Conservation (phyloP, 805 yeast genomes). For the Hanseniaspora thailandica region DNA sequence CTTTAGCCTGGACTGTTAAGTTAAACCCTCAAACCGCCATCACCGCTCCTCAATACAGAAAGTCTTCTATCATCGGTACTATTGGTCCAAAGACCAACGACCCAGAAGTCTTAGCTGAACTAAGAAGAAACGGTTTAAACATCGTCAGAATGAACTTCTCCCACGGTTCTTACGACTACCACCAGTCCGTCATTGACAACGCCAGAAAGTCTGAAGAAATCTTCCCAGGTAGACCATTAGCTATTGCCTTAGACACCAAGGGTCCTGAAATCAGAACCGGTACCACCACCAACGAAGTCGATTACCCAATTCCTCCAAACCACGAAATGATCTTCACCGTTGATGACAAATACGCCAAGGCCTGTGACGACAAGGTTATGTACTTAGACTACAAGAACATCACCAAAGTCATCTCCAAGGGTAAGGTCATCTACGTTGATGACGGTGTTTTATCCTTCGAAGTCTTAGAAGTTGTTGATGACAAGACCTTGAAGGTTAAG, state of each 20-base stretch:
- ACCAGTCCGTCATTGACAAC: conserved; percentile 91
- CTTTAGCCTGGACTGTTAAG: conserved; percentile 71
- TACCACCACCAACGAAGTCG: conserved; percentile 67
- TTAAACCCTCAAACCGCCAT: conserved; percentile 67
- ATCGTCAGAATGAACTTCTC: conserved; percentile 98
- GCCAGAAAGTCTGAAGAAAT: conserved; percentile 86
- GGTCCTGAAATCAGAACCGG: conserved; percentile 99
- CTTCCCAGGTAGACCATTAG: conserved; percentile 91
- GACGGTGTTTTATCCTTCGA: conserved; percentile 96
- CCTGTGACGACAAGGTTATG: conserved; percentile 71
- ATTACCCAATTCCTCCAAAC: conserved; percentile 70
- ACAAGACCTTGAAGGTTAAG: conserved; percentile 67
- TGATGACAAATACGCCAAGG: conserved; percentile 61
- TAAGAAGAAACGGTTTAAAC: conserved; percentile 95
- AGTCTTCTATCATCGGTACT: conserved; percentile 95
- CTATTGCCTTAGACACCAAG: conserved; percentile 96
- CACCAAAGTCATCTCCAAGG: conserved; percentile 79
- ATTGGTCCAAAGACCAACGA: conserved; percentile 97
- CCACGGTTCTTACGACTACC: conserved; percentile 96
- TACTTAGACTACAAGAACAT: conserved; percentile 91
- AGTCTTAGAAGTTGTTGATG: conserved; percentile 75
- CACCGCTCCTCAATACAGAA: conserved; percentile 60
- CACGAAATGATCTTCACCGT: conserved; percentile 92
- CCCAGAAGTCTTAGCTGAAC: conserved; percentile 68
- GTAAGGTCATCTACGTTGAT: conserved; percentile 87